These are phyloP conservation scores for Lipomyces sp. DNA, from an alignment of 805 yeast species.

Conservation along the genomic window DNA sequence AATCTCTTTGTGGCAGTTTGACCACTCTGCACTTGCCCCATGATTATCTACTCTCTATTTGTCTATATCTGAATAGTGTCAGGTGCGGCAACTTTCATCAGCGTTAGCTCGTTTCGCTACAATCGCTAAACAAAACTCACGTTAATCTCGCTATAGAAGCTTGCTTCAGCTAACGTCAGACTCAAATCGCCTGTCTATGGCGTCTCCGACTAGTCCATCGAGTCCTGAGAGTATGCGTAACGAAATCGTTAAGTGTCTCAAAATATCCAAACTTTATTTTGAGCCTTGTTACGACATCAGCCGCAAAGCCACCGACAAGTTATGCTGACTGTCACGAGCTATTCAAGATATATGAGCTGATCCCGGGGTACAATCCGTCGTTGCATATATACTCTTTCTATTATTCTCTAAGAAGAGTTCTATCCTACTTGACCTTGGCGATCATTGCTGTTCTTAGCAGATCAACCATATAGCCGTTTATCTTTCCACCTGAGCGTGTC, in stretches of 20 bases:
- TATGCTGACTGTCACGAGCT: not conserved
- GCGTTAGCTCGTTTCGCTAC: not conserved
- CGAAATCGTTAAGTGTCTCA: not conserved
- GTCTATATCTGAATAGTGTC: too few relatives aligned
- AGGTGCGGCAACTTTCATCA: not conserved
- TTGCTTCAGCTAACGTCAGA: not conserved
- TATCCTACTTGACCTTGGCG: not conserved
- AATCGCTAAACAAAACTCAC: not conserved
- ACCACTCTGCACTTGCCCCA: conserved; percentile 34
- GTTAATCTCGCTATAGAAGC: not conserved
- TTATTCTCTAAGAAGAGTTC: not conserved
- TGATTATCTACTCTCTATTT: conserved; percentile 7
- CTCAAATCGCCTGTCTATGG: too few relatives aligned
- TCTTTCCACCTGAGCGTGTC: not conserved
- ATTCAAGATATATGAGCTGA: not conserved
- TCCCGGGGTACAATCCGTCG: not conserved
- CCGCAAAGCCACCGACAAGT: not conserved
- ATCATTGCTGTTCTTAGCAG: not conserved
- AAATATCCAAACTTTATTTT: not conserved
- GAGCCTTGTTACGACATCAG: not conserved
- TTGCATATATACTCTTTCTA: not conserved
- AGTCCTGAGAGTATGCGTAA: not conserved
- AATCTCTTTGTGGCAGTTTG: conserved; percentile 20
- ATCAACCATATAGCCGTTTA: not conserved
- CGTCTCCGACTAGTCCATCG: too few relatives aligned